phyloP scores from a whole-genome alignment of 495 filamentous ascomycete genomes.

The Daldinia grandis region DNA sequence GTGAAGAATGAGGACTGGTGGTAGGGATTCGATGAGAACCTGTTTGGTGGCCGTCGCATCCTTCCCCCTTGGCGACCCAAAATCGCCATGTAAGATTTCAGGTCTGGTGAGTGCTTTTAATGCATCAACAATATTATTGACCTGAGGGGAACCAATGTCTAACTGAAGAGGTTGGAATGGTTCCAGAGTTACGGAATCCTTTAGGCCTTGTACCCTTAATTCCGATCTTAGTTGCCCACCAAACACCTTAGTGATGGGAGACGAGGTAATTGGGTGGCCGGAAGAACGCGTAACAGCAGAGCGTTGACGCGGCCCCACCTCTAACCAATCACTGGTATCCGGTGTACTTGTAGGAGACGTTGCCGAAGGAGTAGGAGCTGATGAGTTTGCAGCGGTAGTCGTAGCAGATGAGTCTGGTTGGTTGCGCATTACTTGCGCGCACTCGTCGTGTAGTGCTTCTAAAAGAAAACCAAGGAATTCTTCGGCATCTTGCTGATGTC shows the following conservation, averaged over 20 bases:
- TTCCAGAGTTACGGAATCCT: constrained; percentile 89
- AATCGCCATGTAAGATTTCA: constrained; percentile 87
- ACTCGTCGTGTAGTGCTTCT: constrained; percentile 93
- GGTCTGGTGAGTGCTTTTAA: constrained; percentile 82
- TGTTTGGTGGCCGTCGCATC: constrained; percentile 87
- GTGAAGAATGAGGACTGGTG: constrained; percentile 92
- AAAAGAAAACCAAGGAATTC: constrained; percentile 96
- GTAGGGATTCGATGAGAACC: constrained; percentile 91
- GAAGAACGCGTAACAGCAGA: constrained; percentile 87
- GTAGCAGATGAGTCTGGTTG: constrained; percentile 51
- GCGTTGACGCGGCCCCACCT: constrained; percentile 93
- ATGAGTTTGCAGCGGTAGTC: constrained; percentile 52
- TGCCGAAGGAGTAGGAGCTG: constrained; percentile 46
- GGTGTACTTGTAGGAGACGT: constrained; percentile 52
- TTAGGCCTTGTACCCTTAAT: constrained; percentile 83
- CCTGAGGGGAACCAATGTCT: constrained; percentile 84
- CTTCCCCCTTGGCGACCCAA: constrained; percentile 80
- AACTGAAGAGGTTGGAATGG: constrained; percentile 95
- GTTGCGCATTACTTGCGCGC: constrained; percentile 74
- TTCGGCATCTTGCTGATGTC: constrained; percentile 97
- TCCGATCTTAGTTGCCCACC: constrained; percentile 92
- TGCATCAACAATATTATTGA: constrained; percentile 91
- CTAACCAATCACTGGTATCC: constrained; percentile 77
- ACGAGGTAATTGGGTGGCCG: constrained; percentile 73
- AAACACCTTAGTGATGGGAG: constrained; percentile 93